Evolutionary conservation across 257 asterid genomes (phyloP).

Genomic region (Pogostemon cablin): DNA sequence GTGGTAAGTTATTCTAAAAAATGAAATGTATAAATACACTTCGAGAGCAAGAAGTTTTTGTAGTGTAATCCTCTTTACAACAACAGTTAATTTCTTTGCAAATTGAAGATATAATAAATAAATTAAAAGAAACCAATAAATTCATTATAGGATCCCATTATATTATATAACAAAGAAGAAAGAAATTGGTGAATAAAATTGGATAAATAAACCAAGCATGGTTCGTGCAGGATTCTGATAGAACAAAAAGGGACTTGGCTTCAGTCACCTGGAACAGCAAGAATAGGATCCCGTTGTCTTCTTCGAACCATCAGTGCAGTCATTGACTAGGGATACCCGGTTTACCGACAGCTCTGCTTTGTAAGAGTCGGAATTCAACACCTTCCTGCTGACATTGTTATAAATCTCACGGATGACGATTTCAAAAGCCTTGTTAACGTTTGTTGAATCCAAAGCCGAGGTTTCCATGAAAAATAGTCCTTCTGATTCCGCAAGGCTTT

Average conservation of each 20-base stretch:
- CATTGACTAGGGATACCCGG: slow-evolving; percentile 54
- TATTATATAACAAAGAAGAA: slow-evolving; percentile 28
- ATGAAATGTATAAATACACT: slow-evolving; percentile 24
- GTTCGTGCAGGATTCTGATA: slow-evolving; percentile 18
- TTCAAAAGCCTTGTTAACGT: slow-evolving; percentile 59
- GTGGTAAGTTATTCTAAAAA: not conserved
- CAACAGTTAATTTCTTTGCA: slow-evolving; percentile 5
- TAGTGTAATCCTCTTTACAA: not conserved
- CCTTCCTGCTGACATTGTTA: slow-evolving; percentile 63
- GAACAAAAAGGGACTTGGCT: not conserved
- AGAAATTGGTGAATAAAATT: slow-evolving; percentile 29
- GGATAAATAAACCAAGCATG: slow-evolving; percentile 26
- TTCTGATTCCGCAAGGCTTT: slow-evolving; percentile 62
- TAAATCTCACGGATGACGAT: slow-evolving; percentile 62
- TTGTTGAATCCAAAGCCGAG: slow-evolving; percentile 62
- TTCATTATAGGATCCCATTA: slow-evolving; percentile 26
- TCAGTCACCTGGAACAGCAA: slow-evolving; percentile 59
- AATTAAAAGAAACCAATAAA: slow-evolving; percentile 9
- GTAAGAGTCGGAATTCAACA: slow-evolving; percentile 67
- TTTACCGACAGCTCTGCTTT: slow-evolving; percentile 59
- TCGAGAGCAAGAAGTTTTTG: slow-evolving; percentile 24
- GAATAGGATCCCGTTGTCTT: slow-evolving; percentile 44
- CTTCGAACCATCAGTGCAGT: slow-evolving; percentile 48
- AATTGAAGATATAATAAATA: slow-evolving; percentile 7
- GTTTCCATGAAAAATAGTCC: slow-evolving; percentile 73